A percentile compares a stretch with the other conserved stretches of the same genome.
phyloP scores from a whole-genome alignment of 768 basidiomycete genomes.

The Agrocybe chaxingu region DNA sequence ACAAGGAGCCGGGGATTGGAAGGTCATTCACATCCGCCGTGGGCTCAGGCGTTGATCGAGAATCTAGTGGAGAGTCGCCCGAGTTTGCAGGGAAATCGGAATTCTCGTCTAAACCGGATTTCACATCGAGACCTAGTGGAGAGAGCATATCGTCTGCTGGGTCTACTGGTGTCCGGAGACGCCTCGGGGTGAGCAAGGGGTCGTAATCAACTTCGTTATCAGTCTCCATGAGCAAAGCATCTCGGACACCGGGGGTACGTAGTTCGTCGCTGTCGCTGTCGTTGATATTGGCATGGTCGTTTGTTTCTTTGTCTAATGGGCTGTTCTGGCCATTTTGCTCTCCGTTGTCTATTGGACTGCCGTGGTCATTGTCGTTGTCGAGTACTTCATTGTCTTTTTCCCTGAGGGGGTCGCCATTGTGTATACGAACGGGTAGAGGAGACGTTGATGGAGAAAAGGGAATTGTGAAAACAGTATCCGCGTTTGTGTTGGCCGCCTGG shows the following conservation, averaged over 20 bases:
- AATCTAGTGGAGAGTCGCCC: conserved; percentile 2
- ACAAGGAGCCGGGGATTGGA: conserved; percentile 21
- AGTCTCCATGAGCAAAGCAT: conserved; percentile 7
- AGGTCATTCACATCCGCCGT: conserved; percentile 8
- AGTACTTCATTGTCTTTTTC: conserved; percentile 10
- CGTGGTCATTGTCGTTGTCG: conserved; percentile 9
- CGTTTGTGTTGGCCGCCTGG: conserved; percentile 9
- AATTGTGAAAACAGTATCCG: conserved; percentile 16
- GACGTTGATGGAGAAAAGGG: conserved; percentile 17
- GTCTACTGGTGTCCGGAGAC: conserved; percentile 1
- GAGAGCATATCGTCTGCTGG: conserved; percentile 16
- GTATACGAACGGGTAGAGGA: conserved; percentile 16
- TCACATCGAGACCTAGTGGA: conserved; percentile 21
- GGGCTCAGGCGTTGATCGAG: background rate
- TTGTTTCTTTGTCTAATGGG: background rate
- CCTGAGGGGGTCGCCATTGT: conserved; percentile 16
- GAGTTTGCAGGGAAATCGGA: conserved; percentile 9
- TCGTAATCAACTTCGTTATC: conserved; percentile 19
- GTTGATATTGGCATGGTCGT: background rate
- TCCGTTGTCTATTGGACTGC: background rate
- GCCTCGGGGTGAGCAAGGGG: conserved; percentile 19
- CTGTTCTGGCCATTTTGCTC: background rate
- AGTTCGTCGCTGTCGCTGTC: conserved; percentile 16
- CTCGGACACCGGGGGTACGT: conserved; percentile 13
- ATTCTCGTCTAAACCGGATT: conserved; percentile 16